Percentiles rank a stretch among this genome's conserved stretches.
These are phyloP conservation scores for Senna siamea DNA, from an alignment of 306 rosid species.

Conservation along the genomic window DNA sequence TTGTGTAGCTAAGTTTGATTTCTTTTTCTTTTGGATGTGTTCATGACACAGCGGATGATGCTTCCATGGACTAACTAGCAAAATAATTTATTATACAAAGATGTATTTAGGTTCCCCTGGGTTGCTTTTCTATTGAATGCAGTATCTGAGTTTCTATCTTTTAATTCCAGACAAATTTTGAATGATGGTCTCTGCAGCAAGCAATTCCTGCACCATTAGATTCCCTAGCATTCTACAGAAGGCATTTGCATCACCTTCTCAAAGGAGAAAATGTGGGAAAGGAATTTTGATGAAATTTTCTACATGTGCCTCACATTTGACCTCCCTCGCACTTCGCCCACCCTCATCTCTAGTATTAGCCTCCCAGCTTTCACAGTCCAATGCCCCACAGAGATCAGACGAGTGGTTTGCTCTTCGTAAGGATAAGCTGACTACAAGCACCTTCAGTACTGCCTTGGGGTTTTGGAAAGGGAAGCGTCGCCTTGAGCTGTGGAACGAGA, in stretches of 20 bases:
- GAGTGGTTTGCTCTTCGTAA: slow-evolving; percentile 98
- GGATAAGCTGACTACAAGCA: slow-evolving; percentile 89
- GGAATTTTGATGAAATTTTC: slow-evolving; percentile 45
- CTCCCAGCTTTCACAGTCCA: slow-evolving; percentile 47
- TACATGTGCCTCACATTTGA: slow-evolving; percentile 33
- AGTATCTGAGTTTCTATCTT: slow-evolving; percentile 9
- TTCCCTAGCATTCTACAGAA: slow-evolving; percentile 44
- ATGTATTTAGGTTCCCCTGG: neutral
- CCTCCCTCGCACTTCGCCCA: slow-evolving; percentile 38
- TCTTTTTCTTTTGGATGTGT: neutral
- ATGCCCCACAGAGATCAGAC: slow-evolving; percentile 80
- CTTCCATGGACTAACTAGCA: slow-evolving; percentile 23
- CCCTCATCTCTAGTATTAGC: slow-evolving; percentile 54
- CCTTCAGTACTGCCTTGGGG: slow-evolving; percentile 92
- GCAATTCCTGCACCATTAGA: slow-evolving; percentile 50
- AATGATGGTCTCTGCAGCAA: slow-evolving; percentile 46
- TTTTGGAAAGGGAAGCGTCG: slow-evolving; percentile 93
- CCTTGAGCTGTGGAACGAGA: slow-evolving; percentile 81
- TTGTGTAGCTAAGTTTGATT: slow-evolving; percentile 4
- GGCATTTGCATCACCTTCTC: slow-evolving; percentile 37
- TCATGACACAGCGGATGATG: neutral
- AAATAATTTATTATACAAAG: slow-evolving; percentile 12
- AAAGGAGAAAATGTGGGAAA: slow-evolving; percentile 38
- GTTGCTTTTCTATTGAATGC: slow-evolving; percentile 21
- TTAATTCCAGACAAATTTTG: slow-evolving; percentile 36